These are phyloP conservation scores for Colletotrichum liriopes DNA, from an alignment of 2,329 filamentous ascomycete species.

Conservation along the genomic window DNA sequence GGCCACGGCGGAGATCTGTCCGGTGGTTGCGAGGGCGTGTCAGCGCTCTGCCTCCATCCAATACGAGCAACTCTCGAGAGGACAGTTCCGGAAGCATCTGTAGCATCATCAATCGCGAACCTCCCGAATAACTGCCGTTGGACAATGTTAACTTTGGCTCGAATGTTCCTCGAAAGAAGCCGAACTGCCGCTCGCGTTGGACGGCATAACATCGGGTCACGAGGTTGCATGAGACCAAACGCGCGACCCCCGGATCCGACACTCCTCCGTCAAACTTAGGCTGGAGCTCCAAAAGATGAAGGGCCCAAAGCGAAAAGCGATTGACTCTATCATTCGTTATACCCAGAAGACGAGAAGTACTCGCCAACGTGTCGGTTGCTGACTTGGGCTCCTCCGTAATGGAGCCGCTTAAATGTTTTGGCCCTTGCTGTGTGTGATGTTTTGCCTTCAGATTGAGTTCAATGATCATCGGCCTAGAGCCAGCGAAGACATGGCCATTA, in stretches of 20 bases:
- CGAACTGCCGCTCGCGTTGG: neutral
- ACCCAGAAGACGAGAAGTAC: neutral
- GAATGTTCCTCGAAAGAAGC: neutral
- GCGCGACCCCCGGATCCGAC: conserved; percentile 27
- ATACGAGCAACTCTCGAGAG: conserved; percentile 10
- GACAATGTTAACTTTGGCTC: neutral
- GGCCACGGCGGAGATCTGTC: conserved; percentile 13
- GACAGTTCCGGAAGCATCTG: conserved; percentile 7
- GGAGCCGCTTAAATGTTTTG: neutral
- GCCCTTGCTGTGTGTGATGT: neutral
- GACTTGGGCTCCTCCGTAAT: neutral
- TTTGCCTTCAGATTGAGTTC: neutral
- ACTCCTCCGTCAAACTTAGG: conserved; percentile 25
- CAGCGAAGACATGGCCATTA: neutral
- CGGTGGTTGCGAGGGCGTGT: conserved; percentile 1
- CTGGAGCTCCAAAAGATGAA: conserved; percentile 9
- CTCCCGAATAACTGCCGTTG: conserved; percentile 3
- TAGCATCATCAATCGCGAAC: conserved; percentile 12
- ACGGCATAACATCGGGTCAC: conserved; percentile 20
- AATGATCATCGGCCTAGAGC: neutral
- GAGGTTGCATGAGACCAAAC: conserved; percentile 29
- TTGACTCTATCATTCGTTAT: neutral
- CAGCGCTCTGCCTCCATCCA: conserved; percentile 18
- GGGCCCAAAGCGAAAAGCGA: conserved; percentile 20
- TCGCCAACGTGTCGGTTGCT: neutral